Percentiles rank a stretch among this genome's conserved stretches.
Conservation (phyloP, 192 early-diverging fungal species). For the Powellomyces hirtus region DNA sequence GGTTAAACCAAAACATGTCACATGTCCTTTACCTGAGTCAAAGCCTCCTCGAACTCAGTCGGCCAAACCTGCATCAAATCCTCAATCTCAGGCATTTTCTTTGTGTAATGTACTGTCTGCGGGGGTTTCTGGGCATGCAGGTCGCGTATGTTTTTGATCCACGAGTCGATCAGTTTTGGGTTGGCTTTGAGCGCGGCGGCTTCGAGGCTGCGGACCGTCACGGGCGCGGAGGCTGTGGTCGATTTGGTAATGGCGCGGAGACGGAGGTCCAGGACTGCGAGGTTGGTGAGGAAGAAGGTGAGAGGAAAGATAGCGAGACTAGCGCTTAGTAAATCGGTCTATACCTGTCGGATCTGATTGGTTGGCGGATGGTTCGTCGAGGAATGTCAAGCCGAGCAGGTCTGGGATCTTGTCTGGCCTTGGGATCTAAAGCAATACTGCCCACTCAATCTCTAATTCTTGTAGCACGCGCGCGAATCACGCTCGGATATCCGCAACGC, state of each 20-base stretch:
- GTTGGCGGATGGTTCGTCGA: constrained; percentile 50
- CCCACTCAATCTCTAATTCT: no score
- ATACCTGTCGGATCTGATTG: constrained; percentile 58
- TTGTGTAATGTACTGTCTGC: constrained; percentile 33
- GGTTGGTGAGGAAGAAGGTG: not conserved
- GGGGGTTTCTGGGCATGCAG: constrained; percentile 49
- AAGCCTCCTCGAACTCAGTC: constrained; percentile 48
- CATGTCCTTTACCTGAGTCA: constrained; percentile 41
- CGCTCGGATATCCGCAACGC: no score
- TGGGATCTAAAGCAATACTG: constrained; percentile 43
- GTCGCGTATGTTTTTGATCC: constrained; percentile 56
- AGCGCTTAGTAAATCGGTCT: not conserved
- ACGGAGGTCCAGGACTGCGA: constrained; percentile 52
- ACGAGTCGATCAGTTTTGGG: constrained; percentile 44
- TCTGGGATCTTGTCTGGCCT: constrained; percentile 48
- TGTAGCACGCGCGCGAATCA: no score
- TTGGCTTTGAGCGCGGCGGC: constrained; percentile 26
- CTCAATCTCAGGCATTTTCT: constrained; percentile 60
- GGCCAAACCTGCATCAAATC: constrained; percentile 63
- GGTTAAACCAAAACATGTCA: no score
- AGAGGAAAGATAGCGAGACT: not conserved
- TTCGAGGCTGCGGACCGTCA: constrained; percentile 41
- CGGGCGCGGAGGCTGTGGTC: constrained; percentile 25
- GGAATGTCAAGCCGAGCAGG: constrained; percentile 42
- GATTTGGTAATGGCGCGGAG: constrained; percentile 50